These are phyloP conservation scores for Podospora didyma DNA, from an alignment of 495 filamentous ascomycete genomes.

Conservation along the genomic window DNA sequence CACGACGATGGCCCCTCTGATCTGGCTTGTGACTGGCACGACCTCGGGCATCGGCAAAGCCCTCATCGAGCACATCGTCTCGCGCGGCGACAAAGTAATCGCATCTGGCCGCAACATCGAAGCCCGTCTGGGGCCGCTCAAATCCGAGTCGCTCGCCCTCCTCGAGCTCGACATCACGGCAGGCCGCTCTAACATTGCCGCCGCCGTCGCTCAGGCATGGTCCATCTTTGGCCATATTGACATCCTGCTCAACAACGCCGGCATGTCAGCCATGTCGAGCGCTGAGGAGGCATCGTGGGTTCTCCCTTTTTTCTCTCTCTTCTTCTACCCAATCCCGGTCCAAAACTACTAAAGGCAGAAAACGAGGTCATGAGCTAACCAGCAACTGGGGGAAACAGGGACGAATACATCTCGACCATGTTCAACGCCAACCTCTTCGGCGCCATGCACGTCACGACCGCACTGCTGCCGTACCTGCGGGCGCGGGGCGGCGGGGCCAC, in stretches of 20 bases:
- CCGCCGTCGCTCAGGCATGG: constrained; percentile 18
- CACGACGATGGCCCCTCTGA: constrained; percentile 14
- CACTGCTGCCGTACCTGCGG: constrained; percentile 29
- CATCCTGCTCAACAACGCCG: constrained; percentile 32
- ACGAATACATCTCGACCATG: constrained; percentile 35
- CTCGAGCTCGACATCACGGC: constrained; percentile 42
- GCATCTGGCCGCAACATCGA: constrained; percentile 34
- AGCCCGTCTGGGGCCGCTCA: constrained; percentile 15
- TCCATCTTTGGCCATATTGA: constrained; percentile 27
- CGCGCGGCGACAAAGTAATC: constrained; percentile 45
- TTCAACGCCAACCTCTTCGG: constrained; percentile 38
- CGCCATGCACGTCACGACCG: constrained; percentile 28
- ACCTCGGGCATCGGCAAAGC: constrained; percentile 25
- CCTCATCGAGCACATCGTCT: constrained; percentile 40
- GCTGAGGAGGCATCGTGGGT: constrained; percentile 23
- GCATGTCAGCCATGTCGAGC: constrained; percentile 19
- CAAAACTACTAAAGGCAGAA: too few species aligned
- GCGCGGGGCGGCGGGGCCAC: constrained; percentile 6
- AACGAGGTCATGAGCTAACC: too few species aligned
- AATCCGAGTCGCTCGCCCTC: constrained; percentile 18
- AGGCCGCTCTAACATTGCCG: constrained; percentile 12
- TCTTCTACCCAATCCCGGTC: neutral
- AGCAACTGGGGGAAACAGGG: constrained; percentile 11
- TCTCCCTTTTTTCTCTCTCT: neutral
- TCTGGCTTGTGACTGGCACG: constrained; percentile 29